These are phyloP conservation scores for Rachicladosporium sp. DNA, from an alignment of 2,329 filamentous ascomycete genomes.

Conservation along the genomic window DNA sequence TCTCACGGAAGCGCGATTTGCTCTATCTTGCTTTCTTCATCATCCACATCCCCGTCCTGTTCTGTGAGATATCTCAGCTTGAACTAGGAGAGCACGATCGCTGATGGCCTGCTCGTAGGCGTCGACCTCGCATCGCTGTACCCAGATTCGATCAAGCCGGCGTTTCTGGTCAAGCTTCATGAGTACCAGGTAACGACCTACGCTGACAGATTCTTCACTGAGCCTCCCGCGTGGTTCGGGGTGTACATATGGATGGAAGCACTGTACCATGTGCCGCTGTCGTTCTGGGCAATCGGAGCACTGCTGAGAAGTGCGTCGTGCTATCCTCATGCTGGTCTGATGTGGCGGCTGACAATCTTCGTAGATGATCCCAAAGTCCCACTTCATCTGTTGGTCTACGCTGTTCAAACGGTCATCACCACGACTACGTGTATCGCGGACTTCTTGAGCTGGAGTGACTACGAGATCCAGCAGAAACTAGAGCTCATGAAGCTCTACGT, in stretches of 20 bases:
- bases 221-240: conserved; percentile 47
- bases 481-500: conserved; percentile 42
- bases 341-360: not conserved
- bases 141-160: conserved; percentile 38
- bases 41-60: conserved; percentile 49
- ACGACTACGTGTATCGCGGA: conserved; percentile 52
- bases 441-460: conserved; percentile 43
- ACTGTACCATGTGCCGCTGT: conserved; percentile 49
- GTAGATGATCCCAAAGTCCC: conserved; percentile 46
- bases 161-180: conserved; percentile 38
- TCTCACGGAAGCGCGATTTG: conserved; percentile 31
- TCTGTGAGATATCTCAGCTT: conserved; percentile 33
- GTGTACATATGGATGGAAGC: conserved; percentile 47
- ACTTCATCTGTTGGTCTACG: conserved; percentile 48
- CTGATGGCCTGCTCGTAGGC: conserved; percentile 27
- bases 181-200: conserved; percentile 49
- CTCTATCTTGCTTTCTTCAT: conserved; percentile 49
- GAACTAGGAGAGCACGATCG: not conserved
- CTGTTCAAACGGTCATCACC: conserved; percentile 47
- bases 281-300: conserved; percentile 46
- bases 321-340: not conserved
- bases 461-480: conserved; percentile 34
- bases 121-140: conserved; percentile 51
- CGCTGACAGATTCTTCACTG: conserved; percentile 50
- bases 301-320: conserved; percentile 35